phyloP scores from a whole-genome alignment of 2,329 filamentous ascomycete genomes.

The Sporothrix schenckii region DNA sequence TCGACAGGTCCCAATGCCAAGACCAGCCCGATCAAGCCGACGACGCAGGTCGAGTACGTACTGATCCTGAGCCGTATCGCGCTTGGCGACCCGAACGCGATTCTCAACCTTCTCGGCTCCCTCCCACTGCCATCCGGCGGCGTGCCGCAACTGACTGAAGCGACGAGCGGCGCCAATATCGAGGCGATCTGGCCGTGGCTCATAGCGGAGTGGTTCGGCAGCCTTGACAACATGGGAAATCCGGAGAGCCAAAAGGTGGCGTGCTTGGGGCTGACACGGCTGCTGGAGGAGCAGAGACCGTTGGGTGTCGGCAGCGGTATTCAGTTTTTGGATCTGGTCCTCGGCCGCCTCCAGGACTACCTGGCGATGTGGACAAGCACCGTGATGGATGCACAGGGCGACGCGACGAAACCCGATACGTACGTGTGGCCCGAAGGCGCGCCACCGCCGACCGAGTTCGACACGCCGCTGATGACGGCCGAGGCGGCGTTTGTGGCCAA shows the following conservation, averaged over 20 bases:
- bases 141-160: slow-evolving; percentile 42
- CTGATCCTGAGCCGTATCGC: slow-evolving; percentile 78
- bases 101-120: slow-evolving; percentile 59
- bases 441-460: slow-evolving; percentile 51
- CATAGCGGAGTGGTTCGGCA: slow-evolving; percentile 66
- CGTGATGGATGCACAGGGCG: slow-evolving; percentile 65
- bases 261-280: slow-evolving; percentile 69
- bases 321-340: slow-evolving; percentile 59
- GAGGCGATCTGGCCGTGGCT: slow-evolving; percentile 62
- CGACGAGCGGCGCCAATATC: slow-evolving; percentile 26
- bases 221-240: slow-evolving; percentile 69
- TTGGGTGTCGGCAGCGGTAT: slow-evolving; percentile 44
- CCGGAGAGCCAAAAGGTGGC: slow-evolving; percentile 70
- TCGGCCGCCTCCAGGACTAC: slow-evolving; percentile 69
- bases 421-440: slow-evolving; percentile 51
- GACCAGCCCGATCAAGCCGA: slow-evolving; percentile 67
- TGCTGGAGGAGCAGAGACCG: slow-evolving; percentile 60
- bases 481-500: slow-evolving; percentile 57
- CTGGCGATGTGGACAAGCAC: slow-evolving; percentile 76
- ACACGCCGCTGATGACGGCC: slow-evolving; percentile 59
- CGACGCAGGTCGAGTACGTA: slow-evolving; percentile 84
- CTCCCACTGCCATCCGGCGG: not conserved
- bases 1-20: slow-evolving; percentile 75
- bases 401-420: slow-evolving; percentile 55
- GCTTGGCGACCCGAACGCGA: slow-evolving; percentile 69